phyloP scores from a whole-genome alignment of 2,329 filamentous ascomycete species.

The Mariannaea sp. region DNA sequence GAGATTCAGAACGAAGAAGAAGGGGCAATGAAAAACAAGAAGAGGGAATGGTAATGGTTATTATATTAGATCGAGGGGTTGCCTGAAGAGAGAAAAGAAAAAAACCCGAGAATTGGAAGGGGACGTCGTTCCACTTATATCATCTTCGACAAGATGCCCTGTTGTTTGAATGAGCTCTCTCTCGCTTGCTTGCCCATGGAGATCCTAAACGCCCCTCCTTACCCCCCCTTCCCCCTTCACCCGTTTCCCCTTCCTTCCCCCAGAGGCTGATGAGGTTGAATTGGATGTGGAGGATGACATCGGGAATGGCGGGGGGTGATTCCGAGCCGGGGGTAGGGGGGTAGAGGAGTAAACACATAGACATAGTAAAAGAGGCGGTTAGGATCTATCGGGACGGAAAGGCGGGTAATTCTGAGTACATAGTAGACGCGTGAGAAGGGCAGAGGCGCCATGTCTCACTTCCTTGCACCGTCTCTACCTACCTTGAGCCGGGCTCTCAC shows the following conservation, averaged over 20 bases:
- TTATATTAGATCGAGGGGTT: conserved; percentile 8
- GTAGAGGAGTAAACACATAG: no score
- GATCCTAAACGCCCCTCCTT: no score
- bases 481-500: no score
- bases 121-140: conserved; percentile 35
- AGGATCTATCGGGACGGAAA: conserved; percentile 31
- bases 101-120: conserved; percentile 10
- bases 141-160: conserved; percentile 4
- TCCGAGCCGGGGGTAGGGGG: conserved; percentile 19
- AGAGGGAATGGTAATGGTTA: conserved; percentile 7
- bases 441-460: no score
- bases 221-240: no score
- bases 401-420: conserved; percentile 29
- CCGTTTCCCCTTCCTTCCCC: no score
- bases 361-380: conserved; percentile 7
- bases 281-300: conserved; percentile 17
- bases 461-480: no score
- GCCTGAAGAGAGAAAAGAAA: conserved; percentile 25
- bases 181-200: conserved; percentile 13
- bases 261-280: no score
- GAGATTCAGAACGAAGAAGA: no score
- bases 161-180: conserved; percentile 6
- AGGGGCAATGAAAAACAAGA: conserved; percentile 8
- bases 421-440: no score
- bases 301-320: conserved; percentile 25